Conservation (phyloP, 441 rosid genomes). For the Mallotus repandus region DNA sequence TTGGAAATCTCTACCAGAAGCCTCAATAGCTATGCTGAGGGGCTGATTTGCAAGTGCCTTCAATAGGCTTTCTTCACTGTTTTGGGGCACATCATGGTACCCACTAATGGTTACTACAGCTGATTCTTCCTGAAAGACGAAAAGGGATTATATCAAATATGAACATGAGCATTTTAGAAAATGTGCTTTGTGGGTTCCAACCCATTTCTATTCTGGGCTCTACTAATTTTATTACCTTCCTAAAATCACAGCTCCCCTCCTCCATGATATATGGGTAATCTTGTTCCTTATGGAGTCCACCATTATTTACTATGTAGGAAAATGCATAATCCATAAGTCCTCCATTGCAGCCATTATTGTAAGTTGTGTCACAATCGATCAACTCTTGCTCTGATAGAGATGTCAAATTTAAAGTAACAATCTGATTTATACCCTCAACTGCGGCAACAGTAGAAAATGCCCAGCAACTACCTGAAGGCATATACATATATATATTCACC, state of each 20-base stretch:
- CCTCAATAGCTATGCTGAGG: conserved; percentile 89
- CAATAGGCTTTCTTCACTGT: conserved; percentile 62
- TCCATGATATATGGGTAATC: conserved; percentile 97
- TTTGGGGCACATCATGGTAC: conserved; percentile 74
- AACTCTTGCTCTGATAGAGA: conserved; percentile 88
- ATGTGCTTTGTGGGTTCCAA: background rate
- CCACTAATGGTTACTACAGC: conserved; percentile 68
- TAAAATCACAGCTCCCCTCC: conserved; percentile 76
- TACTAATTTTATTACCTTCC: conserved; percentile 39
- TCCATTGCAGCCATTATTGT: conserved; percentile 89
- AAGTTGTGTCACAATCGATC: conserved; percentile 79
- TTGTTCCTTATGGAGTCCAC: conserved; percentile 80
- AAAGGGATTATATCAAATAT: background rate
- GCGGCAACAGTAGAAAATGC: conserved; percentile 98
- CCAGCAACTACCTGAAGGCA: conserved; percentile 90
- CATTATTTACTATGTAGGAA: conserved; percentile 57
- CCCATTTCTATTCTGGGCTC: background rate
- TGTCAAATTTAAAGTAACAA: conserved; percentile 72
- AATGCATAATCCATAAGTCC: conserved; percentile 99
- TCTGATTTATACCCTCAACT: conserved; percentile 89
- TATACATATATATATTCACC: background rate
- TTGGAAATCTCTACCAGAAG: conserved; percentile 92
- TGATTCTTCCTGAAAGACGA: conserved; percentile 48
- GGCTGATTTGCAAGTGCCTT: conserved; percentile 91
- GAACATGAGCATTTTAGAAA: background rate